Conservation (phyloP, 2,329 filamentous ascomycete species). For the Ophiostoma perfectum region DNA sequence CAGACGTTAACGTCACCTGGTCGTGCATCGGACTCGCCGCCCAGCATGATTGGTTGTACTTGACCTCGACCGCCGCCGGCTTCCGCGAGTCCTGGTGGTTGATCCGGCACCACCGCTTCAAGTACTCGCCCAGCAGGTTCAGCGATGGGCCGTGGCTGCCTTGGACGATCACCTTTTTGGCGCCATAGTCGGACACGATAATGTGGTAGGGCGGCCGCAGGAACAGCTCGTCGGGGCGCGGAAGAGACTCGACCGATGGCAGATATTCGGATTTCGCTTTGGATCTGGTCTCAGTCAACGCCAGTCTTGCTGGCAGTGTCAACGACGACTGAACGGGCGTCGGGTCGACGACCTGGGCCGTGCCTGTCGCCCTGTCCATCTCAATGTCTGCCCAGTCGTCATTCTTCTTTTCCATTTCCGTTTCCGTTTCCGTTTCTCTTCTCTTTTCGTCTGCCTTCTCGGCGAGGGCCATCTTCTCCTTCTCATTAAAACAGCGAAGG, state of each 20-base stretch:
- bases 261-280: conserved; percentile 32
- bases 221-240: conserved; percentile 45
- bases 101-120: conserved; percentile 43
- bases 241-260: conserved; percentile 39
- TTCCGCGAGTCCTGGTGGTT: conserved; percentile 38
- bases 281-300: background rate
- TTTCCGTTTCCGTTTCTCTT: conserved; percentile 16
- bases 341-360: conserved; percentile 34
- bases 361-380: conserved; percentile 32
- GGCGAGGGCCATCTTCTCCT: background rate
- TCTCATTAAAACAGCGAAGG: background rate
- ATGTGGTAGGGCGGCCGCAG: conserved; percentile 46
- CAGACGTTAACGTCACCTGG: conserved; percentile 37
- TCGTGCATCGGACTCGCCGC: conserved; percentile 43
- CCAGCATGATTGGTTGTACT: conserved; percentile 42
- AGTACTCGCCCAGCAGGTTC: conserved; percentile 42
- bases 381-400: conserved; percentile 45
- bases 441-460: background rate
- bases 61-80: conserved; percentile 40
- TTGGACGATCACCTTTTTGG: conserved; percentile 38
- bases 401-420: conserved; percentile 20
- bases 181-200: conserved; percentile 34
- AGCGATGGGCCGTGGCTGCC: conserved; percentile 45
- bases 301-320: background rate
- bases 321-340: background rate